Evolutionary conservation across 306 rosid genomes (phyloP), one percentile per base, ranked within the genome.

Genomic region (Fragaria iinumae): DNA sequence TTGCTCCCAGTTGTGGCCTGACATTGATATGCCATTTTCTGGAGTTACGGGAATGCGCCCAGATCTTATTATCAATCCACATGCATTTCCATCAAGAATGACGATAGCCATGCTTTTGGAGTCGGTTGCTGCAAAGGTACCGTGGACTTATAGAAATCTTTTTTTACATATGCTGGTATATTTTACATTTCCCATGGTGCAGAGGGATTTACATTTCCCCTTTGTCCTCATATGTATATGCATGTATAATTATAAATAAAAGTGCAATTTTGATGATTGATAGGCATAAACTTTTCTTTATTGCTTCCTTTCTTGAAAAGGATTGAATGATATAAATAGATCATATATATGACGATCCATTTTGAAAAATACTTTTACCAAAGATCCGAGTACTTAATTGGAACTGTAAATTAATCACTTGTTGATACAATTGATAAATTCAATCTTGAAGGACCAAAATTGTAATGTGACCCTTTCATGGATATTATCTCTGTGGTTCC

Each of bases 81-180:
- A 95, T 83, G 99, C 99, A 76, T 95, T 95, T 86, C 99, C 99
- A 75, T 95, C 97, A n/a, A 86, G 99, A 80, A 95, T 95, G 99
- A 95, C 99, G 20, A 95, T 95, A 84, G 97, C 97, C 34, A 95
- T 92, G 99, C 97, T 95, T 82, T 81, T 95, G 91, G 97, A 95
- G 83, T 95, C 97, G 41, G 91, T 92, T 71, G 97, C 99, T 77
- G 97, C 99, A 20, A 95, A 95, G 99, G 99, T 92, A 88, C 72
- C 49, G 8, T 29, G 38, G 50, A 48, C 52, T 48, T 29, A 21
- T 76, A n/a, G 21, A 59, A 72, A 25, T 77, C 32, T 21, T 36
- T 32, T 23, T 29, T 4, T 59, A 65, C 1, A n/a, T 12, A 7
- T 60, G 77, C 48, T 66, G 4, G 60, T 43, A 0, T 43, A 43